Evolutionary conservation across 2,329 filamentous ascomycete genomes (phyloP).

Genomic region (Diaporthe australafricana): DNA sequence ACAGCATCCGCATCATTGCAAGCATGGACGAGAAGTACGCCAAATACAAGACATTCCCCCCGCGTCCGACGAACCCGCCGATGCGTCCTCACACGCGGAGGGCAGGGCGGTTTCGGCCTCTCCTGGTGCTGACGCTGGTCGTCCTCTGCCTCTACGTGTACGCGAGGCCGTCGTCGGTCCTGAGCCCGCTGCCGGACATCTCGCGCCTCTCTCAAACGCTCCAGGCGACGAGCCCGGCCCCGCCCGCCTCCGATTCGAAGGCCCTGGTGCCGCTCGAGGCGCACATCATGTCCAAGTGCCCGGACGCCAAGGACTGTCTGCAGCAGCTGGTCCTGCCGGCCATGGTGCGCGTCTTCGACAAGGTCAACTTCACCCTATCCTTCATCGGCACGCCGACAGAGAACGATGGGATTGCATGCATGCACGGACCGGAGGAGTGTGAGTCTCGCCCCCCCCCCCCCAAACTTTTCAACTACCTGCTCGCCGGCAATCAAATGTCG

Average conservation of each 20-base stretch:
- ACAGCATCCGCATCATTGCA: neutral
- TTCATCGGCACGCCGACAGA: slow-evolving; percentile 86
- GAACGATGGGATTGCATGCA: slow-evolving; percentile 88
- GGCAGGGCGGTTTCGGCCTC: slow-evolving; percentile 31
- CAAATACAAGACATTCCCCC: slow-evolving; percentile 20
- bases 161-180: slow-evolving; percentile 19
- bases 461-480: neutral
- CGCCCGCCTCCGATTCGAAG: slow-evolving; percentile 1
- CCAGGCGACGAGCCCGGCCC: neutral
- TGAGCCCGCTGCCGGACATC: slow-evolving; percentile 36
- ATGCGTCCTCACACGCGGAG: slow-evolving; percentile 27
- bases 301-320: slow-evolving; percentile 88
- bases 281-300: slow-evolving; percentile 98
- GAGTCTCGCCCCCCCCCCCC: slow-evolving; percentile 39
- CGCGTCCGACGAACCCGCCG: slow-evolving; percentile 25
- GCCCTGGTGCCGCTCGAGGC: slow-evolving; percentile 82
- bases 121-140: slow-evolving; percentile 32
- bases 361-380: slow-evolving; percentile 91
- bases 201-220: slow-evolving; percentile 30
- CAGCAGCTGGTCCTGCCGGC: slow-evolving; percentile 83
- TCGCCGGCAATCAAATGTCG: neutral
- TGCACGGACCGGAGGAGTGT: slow-evolving; percentile 88
- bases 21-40: slow-evolving; percentile 34
- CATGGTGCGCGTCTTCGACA: slow-evolving; percentile 84
- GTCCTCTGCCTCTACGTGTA: slow-evolving; percentile 36